Base-by-base conservation (phyloP, 495 filamentous ascomycete species). In the Hypoxylon lienhwacheense region DNA sequence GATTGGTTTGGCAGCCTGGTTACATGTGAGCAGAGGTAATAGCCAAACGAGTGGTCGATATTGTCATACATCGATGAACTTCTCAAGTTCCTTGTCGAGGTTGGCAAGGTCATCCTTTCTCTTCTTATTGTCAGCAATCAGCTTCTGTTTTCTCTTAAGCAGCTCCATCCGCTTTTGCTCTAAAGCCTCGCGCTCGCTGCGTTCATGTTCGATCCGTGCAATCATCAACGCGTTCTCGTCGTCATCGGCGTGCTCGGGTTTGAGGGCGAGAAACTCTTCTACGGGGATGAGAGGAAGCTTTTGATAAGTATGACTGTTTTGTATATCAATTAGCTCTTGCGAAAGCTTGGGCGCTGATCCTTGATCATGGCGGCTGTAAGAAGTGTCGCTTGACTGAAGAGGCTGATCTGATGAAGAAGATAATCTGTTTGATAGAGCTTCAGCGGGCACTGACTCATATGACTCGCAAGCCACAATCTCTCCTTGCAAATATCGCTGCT, bases 111-210 rank as follows among this genome's bases (percentile, higher is more conserved):
- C 90, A 46, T 97, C 91, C 68, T 93, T 92, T 41, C 91, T 79
- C 73, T 90, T 95, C 76, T 96, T 95, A 63, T 96, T 97, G 63
- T 97, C 91, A 4, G 88, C 85, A 47, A 95, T 95, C 47, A 98
- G 76, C 40, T 84, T 86, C 68, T 95, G 90, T 65, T 98, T 98
- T 66, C 86, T 84, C 76, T 89, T 92, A 45, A 96, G 71, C 19
- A 97, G 77, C 56, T 86, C 88, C 69, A 90, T 89, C 29, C 95
- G 81, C 50, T 87, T 85, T 69, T 90, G 86, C 64, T 98, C 95
- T 7, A 97, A 76, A 16, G 85, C 81, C 73, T 95, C 87, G 12
- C 93, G 85, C 56, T 92, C 90, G 24, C 78, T 78, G 57, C 90
- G 83, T 72, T 98, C 93, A 69, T 97, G 88, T 49, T 91, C 84